Evolutionary conservation across 1,284 basidiomycete genomes (phyloP).

Genomic region (Cryptococcus hybrid): DNA sequence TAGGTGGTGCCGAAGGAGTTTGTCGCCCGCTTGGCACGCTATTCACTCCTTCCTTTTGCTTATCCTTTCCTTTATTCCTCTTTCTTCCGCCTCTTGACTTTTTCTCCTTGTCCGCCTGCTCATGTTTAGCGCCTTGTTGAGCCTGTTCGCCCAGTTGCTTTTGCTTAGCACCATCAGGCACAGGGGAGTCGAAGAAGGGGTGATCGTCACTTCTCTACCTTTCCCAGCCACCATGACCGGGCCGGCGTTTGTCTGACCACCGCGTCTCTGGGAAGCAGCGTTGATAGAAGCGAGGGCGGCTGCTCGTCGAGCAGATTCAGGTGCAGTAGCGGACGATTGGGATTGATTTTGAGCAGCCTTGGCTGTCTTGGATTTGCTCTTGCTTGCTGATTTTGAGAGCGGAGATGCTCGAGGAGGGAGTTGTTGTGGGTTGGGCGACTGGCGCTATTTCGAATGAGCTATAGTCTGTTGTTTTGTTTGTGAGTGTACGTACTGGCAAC

Average conservation of each 20-base stretch:
- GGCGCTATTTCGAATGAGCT: slow-evolving; percentile 12
- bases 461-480: not conserved
- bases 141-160: slow-evolving; percentile 1
- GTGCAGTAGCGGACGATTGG: slow-evolving; percentile 15
- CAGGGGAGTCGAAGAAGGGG: slow-evolving; percentile 5
- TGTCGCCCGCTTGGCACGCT: not conserved
- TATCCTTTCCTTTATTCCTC: slow-evolving; percentile 6
- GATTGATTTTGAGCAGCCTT: slow-evolving; percentile 12
- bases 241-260: slow-evolving; percentile 20
- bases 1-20: not conserved
- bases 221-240: slow-evolving; percentile 41
- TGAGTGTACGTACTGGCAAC: slow-evolving; percentile 60
- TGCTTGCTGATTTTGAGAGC: slow-evolving; percentile 62
- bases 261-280: slow-evolving; percentile 33
- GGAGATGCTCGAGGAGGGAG: slow-evolving; percentile 86
- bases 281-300: slow-evolving; percentile 35
- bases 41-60: no score
- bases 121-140: not conserved
- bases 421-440: slow-evolving; percentile 60
- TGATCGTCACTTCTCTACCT: slow-evolving; percentile 36
- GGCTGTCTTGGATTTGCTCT: slow-evolving; percentile 7
- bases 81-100: slow-evolving; percentile 16
- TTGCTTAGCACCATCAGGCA: slow-evolving; percentile 1
- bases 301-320: slow-evolving; percentile 18
- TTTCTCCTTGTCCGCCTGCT: not conserved